Evolutionary conservation across 2,329 filamentous ascomycete species (phyloP).

Genomic region (Paecilomyces dactylethromorphus): DNA sequence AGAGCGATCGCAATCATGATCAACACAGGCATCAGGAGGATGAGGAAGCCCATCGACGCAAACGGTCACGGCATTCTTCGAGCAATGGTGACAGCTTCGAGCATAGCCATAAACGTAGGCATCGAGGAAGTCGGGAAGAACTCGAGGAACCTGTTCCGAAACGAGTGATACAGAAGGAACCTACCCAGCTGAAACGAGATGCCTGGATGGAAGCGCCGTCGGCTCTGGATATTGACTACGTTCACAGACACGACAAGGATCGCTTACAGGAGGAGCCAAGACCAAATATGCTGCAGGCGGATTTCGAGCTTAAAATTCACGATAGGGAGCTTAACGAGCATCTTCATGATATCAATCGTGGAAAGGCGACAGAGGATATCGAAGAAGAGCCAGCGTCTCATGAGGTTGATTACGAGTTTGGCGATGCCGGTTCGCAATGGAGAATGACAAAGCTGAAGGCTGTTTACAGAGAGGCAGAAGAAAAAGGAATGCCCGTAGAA

Average conservation of each 20-base stretch:
- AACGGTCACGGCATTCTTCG: slow-evolving; percentile 53
- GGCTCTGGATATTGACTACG: slow-evolving; percentile 74
- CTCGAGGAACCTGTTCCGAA: slow-evolving; percentile 33
- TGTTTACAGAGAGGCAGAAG: slow-evolving; percentile 73
- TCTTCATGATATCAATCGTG: slow-evolving; percentile 55
- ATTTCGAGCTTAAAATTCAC: slow-evolving; percentile 67
- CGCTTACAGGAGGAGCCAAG: slow-evolving; percentile 39
- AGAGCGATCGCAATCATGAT: slow-evolving; percentile 24
- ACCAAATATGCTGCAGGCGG: slow-evolving; percentile 41
- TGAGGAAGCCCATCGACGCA: slow-evolving; percentile 55
- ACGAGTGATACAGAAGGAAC: slow-evolving; percentile 32
- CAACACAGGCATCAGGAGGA: slow-evolving; percentile 38
- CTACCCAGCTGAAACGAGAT: slow-evolving; percentile 58
- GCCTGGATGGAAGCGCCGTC: slow-evolving; percentile 93
- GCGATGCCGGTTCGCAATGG: slow-evolving; percentile 86
- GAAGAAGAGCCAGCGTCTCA: slow-evolving; percentile 49
- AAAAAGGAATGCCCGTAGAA: slow-evolving; percentile 65
- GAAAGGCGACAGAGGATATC: slow-evolving; percentile 49
- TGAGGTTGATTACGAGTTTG: slow-evolving; percentile 75
- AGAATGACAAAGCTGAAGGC: slow-evolving; percentile 90
- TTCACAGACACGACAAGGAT: slow-evolving; percentile 55
- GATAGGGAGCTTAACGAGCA: slow-evolving; percentile 74
- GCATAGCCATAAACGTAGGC: slow-evolving; percentile 42
- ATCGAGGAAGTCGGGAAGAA: slow-evolving; percentile 33
- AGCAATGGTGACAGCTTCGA: slow-evolving; percentile 44